Evolutionary conservation across 345 rosid genomes (phyloP).

Genomic region (Citrus medica): DNA sequence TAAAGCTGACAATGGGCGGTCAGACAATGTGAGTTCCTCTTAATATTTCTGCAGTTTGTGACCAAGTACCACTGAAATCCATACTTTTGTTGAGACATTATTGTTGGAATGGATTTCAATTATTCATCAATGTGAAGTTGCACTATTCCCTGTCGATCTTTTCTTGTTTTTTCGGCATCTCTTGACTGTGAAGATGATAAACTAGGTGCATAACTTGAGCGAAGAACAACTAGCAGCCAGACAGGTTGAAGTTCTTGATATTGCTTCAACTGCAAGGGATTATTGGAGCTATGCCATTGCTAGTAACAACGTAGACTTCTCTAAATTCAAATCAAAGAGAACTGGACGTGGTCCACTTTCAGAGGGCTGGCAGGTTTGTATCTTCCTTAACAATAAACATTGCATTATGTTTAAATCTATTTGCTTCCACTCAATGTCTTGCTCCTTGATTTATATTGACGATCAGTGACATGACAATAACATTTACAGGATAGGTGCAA

Average conservation of each 20-base stretch:
- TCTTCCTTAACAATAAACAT: neutral
- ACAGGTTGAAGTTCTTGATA: conserved; percentile 56
- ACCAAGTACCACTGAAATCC: neutral
- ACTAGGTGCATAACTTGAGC: conserved; percentile 52
- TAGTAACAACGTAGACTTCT: conserved; percentile 41
- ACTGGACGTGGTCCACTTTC: conserved; percentile 64
- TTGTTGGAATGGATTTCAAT: neutral
- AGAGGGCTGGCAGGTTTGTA: conserved; percentile 67
- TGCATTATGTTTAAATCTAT: neutral
- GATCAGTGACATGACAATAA: neutral
- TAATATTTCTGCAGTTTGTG: neutral
- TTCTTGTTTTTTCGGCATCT: conserved; percentile 2
- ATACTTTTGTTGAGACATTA: neutral
- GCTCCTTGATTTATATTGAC: neutral
- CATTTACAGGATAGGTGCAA: conserved; percentile 50
- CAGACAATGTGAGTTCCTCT: conserved; percentile 55
- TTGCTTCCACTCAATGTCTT: neutral
- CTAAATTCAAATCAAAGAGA: conserved; percentile 49
- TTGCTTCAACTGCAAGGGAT: conserved; percentile 56
- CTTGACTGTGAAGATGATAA: conserved; percentile 14
- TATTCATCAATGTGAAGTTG: neutral
- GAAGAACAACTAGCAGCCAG: conserved; percentile 49
- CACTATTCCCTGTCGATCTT: neutral
- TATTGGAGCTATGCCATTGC: conserved; percentile 64
- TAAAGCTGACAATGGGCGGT: conserved; percentile 49